Evolutionary conservation across 1,284 basidiomycete species (phyloP).

Genomic region (Phylloporus sp.): DNA sequence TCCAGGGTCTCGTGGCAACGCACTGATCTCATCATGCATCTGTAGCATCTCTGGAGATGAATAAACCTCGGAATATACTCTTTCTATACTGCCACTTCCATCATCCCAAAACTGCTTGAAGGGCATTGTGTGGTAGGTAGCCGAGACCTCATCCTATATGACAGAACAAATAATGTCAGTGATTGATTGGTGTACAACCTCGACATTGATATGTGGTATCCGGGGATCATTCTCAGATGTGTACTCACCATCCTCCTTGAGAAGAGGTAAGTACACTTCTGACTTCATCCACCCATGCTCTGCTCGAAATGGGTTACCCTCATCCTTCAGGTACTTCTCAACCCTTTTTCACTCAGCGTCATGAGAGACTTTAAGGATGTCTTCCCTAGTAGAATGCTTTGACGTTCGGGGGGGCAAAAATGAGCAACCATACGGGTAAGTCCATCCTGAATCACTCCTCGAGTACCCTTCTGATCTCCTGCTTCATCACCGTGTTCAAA

Average conservation of each 20-base stretch:
- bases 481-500: constrained; percentile 88
- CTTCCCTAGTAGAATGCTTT: too few relatives aligned
- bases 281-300: background rate
- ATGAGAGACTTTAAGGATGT: background rate
- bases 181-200: background rate
- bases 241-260: background rate
- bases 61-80: background rate
- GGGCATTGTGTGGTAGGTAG: background rate
- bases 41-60: background rate
- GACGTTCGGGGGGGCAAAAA: too few relatives aligned
- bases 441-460: constrained; percentile 81
- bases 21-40: background rate
- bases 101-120: background rate
- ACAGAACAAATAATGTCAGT: background rate
- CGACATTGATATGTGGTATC: background rate
- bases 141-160: background rate
- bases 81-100: background rate
- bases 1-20: background rate
- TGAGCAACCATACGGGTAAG: too few relatives aligned
- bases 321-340: background rate
- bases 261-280: background rate
- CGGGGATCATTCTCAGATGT: background rate
- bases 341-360: background rate
- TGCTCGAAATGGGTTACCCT: background rate
- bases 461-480: constrained; percentile 81